Conservation (phyloP, 495 filamentous ascomycete genomes). For the Sabuloglossum arenarium region DNA sequence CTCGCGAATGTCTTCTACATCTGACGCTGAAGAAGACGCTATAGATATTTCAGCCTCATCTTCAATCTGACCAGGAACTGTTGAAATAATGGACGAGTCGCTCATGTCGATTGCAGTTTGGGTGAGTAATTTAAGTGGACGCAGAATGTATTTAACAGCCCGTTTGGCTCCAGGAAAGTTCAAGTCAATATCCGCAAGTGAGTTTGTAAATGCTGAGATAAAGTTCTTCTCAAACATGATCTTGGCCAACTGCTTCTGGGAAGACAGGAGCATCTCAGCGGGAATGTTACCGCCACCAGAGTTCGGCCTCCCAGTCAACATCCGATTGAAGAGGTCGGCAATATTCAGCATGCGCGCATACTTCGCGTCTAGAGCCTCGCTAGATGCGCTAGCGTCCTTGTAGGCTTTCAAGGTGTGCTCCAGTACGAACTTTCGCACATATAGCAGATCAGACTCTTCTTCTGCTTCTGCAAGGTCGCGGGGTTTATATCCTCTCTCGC, state of each 20-base stretch:
- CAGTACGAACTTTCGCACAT: slow-evolving; percentile 82
- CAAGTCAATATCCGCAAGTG: slow-evolving; percentile 87
- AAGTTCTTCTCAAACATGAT: slow-evolving; percentile 98
- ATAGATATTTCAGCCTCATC: slow-evolving; percentile 79
- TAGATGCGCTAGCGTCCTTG: slow-evolving; percentile 65
- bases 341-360: slow-evolving; percentile 71
- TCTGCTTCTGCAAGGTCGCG: slow-evolving; percentile 37
- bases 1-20: slow-evolving; percentile 72
- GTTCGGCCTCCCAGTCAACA: slow-evolving; percentile 63
- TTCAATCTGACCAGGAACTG: slow-evolving; percentile 37
- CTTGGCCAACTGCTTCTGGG: slow-evolving; percentile 60
- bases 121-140: slow-evolving; percentile 69
- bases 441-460: slow-evolving; percentile 72
- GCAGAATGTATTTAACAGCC: slow-evolving; percentile 87
- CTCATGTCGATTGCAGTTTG: slow-evolving; percentile 72
- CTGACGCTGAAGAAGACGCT: slow-evolving; percentile 62
- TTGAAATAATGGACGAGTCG: slow-evolving; percentile 49
- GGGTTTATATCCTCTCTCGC: slow-evolving; percentile 30
- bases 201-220: slow-evolving; percentile 66
- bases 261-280: slow-evolving; percentile 22
- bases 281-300: slow-evolving; percentile 16
- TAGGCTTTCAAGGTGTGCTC: slow-evolving; percentile 85
- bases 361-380: slow-evolving; percentile 62
- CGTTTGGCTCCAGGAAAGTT: slow-evolving; percentile 85
- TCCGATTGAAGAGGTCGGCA: slow-evolving; percentile 79